Conservation (phyloP, 2,329 filamentous ascomycete species). For the Tolypocladium album region DNA sequence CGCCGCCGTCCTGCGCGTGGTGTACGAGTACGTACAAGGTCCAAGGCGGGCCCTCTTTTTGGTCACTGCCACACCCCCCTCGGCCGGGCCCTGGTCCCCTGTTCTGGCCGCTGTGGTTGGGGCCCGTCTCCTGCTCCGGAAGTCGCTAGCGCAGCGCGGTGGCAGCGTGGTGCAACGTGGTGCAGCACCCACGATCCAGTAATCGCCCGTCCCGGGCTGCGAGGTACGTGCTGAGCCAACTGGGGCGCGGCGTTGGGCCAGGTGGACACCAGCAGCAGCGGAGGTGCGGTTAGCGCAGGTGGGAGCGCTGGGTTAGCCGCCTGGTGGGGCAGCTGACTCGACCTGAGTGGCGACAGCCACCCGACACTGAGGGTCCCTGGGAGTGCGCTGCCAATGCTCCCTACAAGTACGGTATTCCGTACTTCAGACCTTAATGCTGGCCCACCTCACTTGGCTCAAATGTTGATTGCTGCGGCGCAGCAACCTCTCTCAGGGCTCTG, state of each 20-base stretch:
- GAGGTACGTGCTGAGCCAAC: not conserved
- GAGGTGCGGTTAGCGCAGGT: not conserved
- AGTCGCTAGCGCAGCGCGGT: not conserved
- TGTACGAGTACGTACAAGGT: not conserved
- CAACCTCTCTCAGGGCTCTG: not conserved
- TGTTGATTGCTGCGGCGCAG: not conserved
- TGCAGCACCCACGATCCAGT: not conserved
- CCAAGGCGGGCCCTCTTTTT: not conserved
- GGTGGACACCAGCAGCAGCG: not conserved
- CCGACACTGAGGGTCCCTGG: not conserved
- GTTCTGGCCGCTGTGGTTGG: not conserved
- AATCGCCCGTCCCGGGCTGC: not conserved
- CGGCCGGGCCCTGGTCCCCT: not conserved
- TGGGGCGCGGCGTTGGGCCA: not conserved
- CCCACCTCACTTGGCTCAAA: not conserved
- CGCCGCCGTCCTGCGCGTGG: not conserved
- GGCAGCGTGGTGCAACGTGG: not conserved
- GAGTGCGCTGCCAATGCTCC: not conserved
- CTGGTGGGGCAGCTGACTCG: conserved; percentile 21
- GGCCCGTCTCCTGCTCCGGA: not conserved
- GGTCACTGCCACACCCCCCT: not conserved
- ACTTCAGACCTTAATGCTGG: not conserved
- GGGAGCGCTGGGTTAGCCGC: conserved; percentile 8
- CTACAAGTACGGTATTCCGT: too few relatives aligned
- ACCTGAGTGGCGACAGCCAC: conserved; percentile 13